Conservation (phyloP, 306 rosid genomes). For the Gastrolobium bilobum region DNA sequence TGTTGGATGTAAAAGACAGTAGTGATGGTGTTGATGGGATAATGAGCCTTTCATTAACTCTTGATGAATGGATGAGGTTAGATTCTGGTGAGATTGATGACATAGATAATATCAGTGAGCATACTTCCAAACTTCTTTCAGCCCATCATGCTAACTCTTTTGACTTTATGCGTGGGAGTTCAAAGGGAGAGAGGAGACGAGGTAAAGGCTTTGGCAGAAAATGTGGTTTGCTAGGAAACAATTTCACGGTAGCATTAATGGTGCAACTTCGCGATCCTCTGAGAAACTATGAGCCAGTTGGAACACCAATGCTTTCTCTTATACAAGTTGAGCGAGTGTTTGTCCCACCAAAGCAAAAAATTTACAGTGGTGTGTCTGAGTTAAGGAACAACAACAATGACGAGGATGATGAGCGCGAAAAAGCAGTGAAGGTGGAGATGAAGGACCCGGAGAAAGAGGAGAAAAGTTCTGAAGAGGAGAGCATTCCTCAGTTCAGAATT, state of each 20-base stretch:
- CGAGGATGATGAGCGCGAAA: conserved; percentile 62
- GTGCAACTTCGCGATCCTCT: conserved; percentile 95
- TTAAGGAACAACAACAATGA: conserved; percentile 48
- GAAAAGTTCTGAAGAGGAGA: conserved; percentile 61
- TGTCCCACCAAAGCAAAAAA: conserved; percentile 80
- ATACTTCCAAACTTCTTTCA: conserved; percentile 81
- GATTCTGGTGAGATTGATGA: conserved; percentile 93
- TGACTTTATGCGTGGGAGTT: conserved; percentile 72
- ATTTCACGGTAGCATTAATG: conserved; percentile 91
- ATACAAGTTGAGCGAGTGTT: conserved; percentile 95
- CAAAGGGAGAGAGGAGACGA: conserved; percentile 76
- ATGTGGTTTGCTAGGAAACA: conserved; percentile 88
- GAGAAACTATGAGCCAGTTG: conserved; percentile 87
- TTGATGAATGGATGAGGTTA: conserved; percentile 89
- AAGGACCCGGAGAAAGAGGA: conserved; percentile 58
- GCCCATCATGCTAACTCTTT: conserved; percentile 95
- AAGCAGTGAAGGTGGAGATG: conserved; percentile 51
- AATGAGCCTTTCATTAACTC: conserved; percentile 87
- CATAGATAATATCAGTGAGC: conserved; percentile 79
- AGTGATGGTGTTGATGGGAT: conserved; percentile 73
- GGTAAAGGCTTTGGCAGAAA: conserved; percentile 69
- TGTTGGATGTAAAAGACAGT: conserved; percentile 74
- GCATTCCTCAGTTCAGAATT: conserved; percentile 78
- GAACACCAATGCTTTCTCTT: conserved; percentile 94
- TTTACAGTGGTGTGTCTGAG: conserved; percentile 70